Conservation (phyloP, 371 early-diverging fungal species). For the Massospora cicadina region DNA sequence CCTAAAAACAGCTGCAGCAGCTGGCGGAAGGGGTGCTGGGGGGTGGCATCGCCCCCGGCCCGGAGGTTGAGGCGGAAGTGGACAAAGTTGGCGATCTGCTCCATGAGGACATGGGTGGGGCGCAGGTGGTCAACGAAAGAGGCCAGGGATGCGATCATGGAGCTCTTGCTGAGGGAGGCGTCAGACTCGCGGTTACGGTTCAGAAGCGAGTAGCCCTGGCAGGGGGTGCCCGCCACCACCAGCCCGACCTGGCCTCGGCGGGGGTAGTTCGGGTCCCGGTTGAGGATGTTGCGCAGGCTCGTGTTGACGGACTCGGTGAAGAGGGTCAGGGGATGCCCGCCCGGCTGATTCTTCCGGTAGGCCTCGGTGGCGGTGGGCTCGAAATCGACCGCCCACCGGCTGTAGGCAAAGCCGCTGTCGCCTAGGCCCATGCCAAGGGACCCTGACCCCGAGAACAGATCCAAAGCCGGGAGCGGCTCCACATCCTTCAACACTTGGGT, state of each 20-base stretch:
- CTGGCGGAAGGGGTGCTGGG: conserved; percentile 8
- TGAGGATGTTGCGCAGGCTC: conserved; percentile 7
- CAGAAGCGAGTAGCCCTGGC: conserved; percentile 17
- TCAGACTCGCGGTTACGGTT: conserved; percentile 10
- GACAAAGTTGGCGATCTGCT: conserved; percentile 14
- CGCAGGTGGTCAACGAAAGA: conserved; percentile 16
- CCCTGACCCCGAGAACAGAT: conserved; percentile 18
- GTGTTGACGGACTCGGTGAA: conserved; percentile 15
- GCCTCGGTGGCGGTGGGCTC: conserved; percentile 13
- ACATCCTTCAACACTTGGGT: background rate
- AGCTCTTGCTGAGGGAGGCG: conserved; percentile 10
- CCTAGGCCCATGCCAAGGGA: conserved; percentile 16
- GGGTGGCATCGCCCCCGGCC: background rate
- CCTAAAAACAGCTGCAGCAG: conserved; percentile 14
- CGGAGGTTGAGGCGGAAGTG: background rate
- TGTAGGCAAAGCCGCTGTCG: conserved; percentile 14
- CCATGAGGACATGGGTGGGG: conserved; percentile 15
- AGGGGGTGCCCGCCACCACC: conserved; percentile 17
- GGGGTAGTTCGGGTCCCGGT: background rate
- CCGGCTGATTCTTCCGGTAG: conserved; percentile 11
- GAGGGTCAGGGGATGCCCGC: conserved; percentile 6
- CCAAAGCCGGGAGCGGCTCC: conserved; percentile 13
- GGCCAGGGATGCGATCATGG: conserved; percentile 15
- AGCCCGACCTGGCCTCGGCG: conserved; percentile 17
- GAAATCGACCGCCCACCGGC: conserved; percentile 17